A percentile compares a stretch with the other conserved stretches of the same genome.
Evolutionary conservation across 2,329 filamentous ascomycete genomes (phyloP).

Genomic region (Cercospora sesami): DNA sequence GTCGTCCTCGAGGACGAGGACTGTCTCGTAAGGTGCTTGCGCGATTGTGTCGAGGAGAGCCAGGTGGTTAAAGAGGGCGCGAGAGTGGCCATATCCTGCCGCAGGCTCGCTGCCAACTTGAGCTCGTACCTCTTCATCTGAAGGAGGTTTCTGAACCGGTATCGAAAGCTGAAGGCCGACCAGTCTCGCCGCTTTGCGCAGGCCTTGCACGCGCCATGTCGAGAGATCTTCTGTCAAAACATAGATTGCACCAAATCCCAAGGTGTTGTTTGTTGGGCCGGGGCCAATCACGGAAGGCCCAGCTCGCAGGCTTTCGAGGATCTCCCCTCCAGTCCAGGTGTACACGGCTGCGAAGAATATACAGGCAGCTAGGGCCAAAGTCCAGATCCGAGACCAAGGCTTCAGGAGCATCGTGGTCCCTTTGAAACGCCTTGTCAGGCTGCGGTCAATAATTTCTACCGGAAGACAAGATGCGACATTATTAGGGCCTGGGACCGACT

Average conservation of each 20-base stretch:
- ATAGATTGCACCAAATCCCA: constrained; percentile 23
- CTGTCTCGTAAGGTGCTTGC: constrained; percentile 42
- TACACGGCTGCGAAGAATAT: background rate
- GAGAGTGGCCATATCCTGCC: background rate
- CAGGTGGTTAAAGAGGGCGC: constrained; percentile 16
- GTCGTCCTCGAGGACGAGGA: constrained; percentile 46
- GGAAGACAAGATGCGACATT: background rate
- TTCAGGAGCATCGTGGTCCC: background rate
- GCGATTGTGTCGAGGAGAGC: constrained; percentile 35
- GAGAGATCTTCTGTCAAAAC: constrained; percentile 17
- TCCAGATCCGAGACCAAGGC: background rate
- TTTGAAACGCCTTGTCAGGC: background rate
- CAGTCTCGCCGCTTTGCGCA: constrained; percentile 10
- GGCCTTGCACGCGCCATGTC: constrained; percentile 20
- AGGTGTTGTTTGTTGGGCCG: constrained; percentile 13
- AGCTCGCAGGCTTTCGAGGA: background rate
- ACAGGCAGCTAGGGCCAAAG: background rate
- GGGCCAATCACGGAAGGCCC: background rate
- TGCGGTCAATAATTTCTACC: background rate
- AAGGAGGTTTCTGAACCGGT: background rate
- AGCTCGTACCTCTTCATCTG: background rate
- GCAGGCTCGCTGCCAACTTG: background rate
- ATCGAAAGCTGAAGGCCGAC: constrained; percentile 1
- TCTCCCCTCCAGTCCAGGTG: background rate
- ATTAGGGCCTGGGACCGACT: background rate